These are phyloP conservation scores for Ascochyta pisi DNA, from an alignment of 2,329 filamentous ascomycete species.

Conservation along the genomic window DNA sequence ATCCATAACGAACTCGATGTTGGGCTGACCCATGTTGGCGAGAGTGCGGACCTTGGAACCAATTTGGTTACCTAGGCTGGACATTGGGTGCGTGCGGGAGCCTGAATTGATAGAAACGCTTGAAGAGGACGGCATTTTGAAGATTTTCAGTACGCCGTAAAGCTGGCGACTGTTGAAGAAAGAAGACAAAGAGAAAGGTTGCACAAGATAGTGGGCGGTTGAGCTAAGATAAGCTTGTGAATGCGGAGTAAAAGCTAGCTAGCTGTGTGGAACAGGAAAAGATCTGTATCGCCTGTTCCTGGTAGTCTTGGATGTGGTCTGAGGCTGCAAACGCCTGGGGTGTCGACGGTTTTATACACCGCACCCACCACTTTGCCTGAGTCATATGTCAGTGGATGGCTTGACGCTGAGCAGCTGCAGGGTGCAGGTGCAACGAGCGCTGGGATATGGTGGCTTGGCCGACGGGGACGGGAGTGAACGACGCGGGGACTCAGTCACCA, in stretches of 20 bases:
- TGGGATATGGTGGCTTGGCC: conserved; percentile 13
- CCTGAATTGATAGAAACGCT: conserved; percentile 22
- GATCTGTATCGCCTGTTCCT: conserved; percentile 4
- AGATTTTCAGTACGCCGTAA: conserved; percentile 18
- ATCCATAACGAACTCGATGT: conserved; percentile 53
- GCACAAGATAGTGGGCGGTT: conserved; percentile 15
- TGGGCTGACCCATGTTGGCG: conserved; percentile 46
- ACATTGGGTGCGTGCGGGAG: conserved; percentile 37
- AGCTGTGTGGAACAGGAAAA: conserved; percentile 14
- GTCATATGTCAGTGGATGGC: conserved; percentile 13
- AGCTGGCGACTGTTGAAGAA: conserved; percentile 13
- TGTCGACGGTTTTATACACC: conserved; percentile 11
- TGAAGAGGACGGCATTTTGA: conserved; percentile 32
- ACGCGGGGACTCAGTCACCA: conserved; percentile 16
- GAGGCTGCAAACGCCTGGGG: conserved; percentile 17
- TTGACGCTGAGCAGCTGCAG: conserved; percentile 7
- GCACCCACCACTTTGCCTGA: conserved; percentile 5
- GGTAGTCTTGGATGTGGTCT: conserved; percentile 2
- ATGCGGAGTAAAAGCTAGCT: conserved; percentile 30
- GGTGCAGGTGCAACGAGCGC: conserved; percentile 7
- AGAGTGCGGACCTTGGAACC: conserved; percentile 45
- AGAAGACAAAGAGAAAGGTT: conserved; percentile 19
- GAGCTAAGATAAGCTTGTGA: conserved; percentile 21
- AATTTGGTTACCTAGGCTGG: conserved; percentile 42
- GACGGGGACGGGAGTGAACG: conserved; percentile 11